Conservation (phyloP, 495 filamentous ascomycete genomes). For the Annulohypoxylon moriforme region DNA sequence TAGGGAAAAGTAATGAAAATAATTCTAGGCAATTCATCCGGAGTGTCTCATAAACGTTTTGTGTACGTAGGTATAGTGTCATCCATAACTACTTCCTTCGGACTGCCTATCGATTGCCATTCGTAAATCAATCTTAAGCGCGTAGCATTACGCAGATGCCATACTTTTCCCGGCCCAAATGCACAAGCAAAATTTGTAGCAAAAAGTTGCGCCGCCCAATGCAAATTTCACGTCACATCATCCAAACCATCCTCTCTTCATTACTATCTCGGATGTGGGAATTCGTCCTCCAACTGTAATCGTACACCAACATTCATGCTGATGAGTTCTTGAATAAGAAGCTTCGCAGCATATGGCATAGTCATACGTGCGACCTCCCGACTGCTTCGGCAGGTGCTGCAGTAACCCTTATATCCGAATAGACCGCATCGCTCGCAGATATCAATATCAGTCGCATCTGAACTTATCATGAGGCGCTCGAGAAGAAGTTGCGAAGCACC, state of each 20-base stretch:
- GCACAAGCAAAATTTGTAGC: slow-evolving; percentile 19
- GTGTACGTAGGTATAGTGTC: too few relatives aligned
- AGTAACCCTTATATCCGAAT: slow-evolving; percentile 95
- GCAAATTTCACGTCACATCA: slow-evolving; percentile 23
- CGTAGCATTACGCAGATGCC: slow-evolving; percentile 3
- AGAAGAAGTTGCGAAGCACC: slow-evolving; percentile 91
- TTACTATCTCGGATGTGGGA: slow-evolving; percentile 66
- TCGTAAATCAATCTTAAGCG: not conserved
- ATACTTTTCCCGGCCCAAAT: slow-evolving; percentile 28
- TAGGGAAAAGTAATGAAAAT: not conserved
- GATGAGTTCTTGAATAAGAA: slow-evolving; percentile 94
- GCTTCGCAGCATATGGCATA: slow-evolving; percentile 98
- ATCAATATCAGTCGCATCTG: slow-evolving; percentile 89
- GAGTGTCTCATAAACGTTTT: not conserved
- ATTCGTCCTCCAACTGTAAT: slow-evolving; percentile 90
- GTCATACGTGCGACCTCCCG: slow-evolving; percentile 86
- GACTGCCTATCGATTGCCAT: not conserved
- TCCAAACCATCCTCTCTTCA: not conserved
- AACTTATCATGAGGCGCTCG: slow-evolving; percentile 93
- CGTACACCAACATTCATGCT: slow-evolving; percentile 96
- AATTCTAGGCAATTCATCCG: not conserved
- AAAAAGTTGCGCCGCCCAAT: slow-evolving; percentile 43
- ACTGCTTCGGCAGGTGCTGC: slow-evolving; percentile 86
- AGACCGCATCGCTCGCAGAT: slow-evolving; percentile 92
- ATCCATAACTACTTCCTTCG: not conserved